Percentiles rank a stretch among this genome's conserved stretches.
phyloP scores from a whole-genome alignment of 306 rosid genomes.

The Vigna hirtella region DNA sequence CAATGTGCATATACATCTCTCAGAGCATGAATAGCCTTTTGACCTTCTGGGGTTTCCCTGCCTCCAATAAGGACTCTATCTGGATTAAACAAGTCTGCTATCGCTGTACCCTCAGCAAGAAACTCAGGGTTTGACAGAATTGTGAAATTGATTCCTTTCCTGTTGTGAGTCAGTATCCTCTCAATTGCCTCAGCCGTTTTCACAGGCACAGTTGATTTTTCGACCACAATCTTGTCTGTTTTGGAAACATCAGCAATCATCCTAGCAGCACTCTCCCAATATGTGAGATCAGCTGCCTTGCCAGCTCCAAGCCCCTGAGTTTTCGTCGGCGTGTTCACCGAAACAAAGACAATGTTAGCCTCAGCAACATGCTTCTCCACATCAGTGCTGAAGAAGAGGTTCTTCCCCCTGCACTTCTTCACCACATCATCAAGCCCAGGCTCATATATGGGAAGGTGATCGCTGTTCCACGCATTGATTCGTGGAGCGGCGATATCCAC shows the following conservation, averaged over 20 bases:
- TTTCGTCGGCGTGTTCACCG: conserved; percentile 91
- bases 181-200: conserved; percentile 97
- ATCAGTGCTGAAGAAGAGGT: conserved; percentile 69
- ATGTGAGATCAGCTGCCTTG: conserved; percentile 92
- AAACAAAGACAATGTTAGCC: conserved; percentile 90
- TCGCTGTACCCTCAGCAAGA: conserved; percentile 96
- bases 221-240: conserved; percentile 88
- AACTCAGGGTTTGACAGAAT: conserved; percentile 93
- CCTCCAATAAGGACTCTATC: conserved; percentile 94
- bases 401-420: conserved; percentile 68
- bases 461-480: conserved; percentile 76
- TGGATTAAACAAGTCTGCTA: conserved; percentile 67
- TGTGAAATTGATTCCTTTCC: conserved; percentile 86
- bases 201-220: conserved; percentile 92
- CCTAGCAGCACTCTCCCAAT: conserved; percentile 96
- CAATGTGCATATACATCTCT: conserved; percentile 86
- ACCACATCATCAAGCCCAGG: conserved; percentile 78
- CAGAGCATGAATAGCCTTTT: conserved; percentile 69
- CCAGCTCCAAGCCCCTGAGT: conserved; percentile 97
- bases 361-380: conserved; percentile 85
- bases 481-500: conserved; percentile 60
- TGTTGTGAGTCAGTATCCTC: conserved; percentile 84
- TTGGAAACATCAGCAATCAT: conserved; percentile 94
- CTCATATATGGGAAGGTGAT: conserved; percentile 69
- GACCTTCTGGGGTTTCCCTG: conserved; percentile 92